A percentile compares a stretch with the other conserved stretches of the same genome.
These are phyloP conservation scores for Danielia reshetovae DNA, from an alignment of 805 yeast species.

Conservation along the genomic window DNA sequence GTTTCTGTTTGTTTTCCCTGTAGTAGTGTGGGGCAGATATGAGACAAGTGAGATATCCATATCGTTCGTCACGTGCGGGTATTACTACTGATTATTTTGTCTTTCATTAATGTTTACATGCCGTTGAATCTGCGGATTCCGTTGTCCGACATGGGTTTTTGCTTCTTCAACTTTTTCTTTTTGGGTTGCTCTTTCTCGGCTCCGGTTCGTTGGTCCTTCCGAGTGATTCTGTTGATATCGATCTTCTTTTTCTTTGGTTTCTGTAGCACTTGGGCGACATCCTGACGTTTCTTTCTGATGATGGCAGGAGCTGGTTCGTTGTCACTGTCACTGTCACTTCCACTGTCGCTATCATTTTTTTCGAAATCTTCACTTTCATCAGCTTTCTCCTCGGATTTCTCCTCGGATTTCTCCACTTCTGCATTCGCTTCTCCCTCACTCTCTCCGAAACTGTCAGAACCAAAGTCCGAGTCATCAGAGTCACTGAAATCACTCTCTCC, in stretches of 20 bases:
- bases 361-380: neutral
- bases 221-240: conserved; percentile 19
- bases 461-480: conserved; percentile 1
- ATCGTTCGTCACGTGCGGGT: neutral
- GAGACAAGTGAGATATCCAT: neutral
- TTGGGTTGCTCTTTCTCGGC: conserved; percentile 11
- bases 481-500: conserved; percentile 2
- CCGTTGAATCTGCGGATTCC: conserved; percentile 50
- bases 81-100: too few relatives aligned
- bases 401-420: neutral
- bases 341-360: conserved; percentile 1
- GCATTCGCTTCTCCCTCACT: neutral
- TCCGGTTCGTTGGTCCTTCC: conserved; percentile 2
- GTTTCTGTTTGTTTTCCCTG: neutral
- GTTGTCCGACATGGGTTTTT: conserved; percentile 12
- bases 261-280: conserved; percentile 1
- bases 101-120: too few relatives aligned
- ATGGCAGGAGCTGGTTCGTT: conserved; percentile 3
- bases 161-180: conserved; percentile 6
- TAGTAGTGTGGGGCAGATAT: neutral
- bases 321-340: neutral
- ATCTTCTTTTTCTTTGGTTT: conserved; percentile 17
- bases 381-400: neutral
- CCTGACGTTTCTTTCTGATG: conserved; percentile 4
- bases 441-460: neutral